These are phyloP conservation scores for Mortierella sp. DNA, from an alignment of 371 early-diverging fungal species.

Conservation along the genomic window DNA sequence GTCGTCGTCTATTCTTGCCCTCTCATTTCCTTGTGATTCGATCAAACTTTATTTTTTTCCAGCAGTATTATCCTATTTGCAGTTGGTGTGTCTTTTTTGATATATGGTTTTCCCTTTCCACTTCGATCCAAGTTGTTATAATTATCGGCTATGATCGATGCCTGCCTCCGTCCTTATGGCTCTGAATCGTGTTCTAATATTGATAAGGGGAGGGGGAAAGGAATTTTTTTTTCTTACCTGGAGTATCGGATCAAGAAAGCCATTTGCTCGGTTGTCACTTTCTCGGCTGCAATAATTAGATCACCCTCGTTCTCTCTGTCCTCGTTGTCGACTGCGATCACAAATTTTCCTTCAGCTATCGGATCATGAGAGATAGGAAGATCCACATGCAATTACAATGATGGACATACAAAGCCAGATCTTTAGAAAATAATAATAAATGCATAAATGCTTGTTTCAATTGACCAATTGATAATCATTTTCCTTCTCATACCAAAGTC, in stretches of 20 bases:
- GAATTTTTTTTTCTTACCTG: constrained; percentile 65
- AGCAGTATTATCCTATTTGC: too few species aligned
- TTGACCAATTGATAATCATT: not conserved
- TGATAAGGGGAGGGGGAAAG: not conserved
- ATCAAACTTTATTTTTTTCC: too few species aligned
- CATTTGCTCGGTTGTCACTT: constrained; percentile 89
- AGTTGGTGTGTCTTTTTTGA: too few species aligned
- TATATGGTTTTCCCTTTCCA: too few species aligned
- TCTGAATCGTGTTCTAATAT: too few species aligned
- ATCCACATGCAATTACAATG: not conserved
- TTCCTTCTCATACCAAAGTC: constrained; percentile 71
- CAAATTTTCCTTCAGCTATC: constrained; percentile 82
- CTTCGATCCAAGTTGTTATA: too few species aligned
- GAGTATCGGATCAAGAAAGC: constrained; percentile 95
- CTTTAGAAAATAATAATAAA: constrained; percentile 6
- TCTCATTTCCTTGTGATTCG: too few species aligned
- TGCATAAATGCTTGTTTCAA: not conserved
- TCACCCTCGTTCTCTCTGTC: constrained; percentile 99
- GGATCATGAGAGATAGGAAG: not conserved
- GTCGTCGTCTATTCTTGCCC: too few species aligned
- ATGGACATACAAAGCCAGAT: not conserved
- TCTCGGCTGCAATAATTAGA: constrained; percentile 93
- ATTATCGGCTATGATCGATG: too few species aligned
- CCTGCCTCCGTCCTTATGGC: too few species aligned
- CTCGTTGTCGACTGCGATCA: constrained; percentile 96